A percentile compares a stretch with the other conserved stretches of the same genome.
Evolutionary conservation across 352 stramenopile genomes (phyloP).

Genomic region (Phytophthora parvispora): DNA sequence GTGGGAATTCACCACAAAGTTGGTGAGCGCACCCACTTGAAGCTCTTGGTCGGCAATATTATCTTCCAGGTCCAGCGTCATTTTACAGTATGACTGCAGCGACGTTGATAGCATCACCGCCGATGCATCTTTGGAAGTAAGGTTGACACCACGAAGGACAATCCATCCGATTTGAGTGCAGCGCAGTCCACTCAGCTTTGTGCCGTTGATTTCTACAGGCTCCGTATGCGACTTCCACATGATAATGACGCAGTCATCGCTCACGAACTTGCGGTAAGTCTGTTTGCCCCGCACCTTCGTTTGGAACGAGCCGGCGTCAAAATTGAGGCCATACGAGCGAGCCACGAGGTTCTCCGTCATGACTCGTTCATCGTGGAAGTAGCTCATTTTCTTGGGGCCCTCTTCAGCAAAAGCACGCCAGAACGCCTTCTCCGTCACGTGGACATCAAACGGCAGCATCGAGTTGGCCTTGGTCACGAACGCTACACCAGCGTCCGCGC

Average conservation of each 20-base stretch:
- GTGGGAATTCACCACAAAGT: conserved; percentile 57
- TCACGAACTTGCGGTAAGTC: conserved; percentile 53
- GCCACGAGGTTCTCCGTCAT: conserved; percentile 43
- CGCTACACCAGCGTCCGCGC: conserved; percentile 27
- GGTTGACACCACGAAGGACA: conserved; percentile 24
- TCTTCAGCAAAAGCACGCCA: conserved; percentile 49
- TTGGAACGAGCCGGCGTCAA: conserved; percentile 30
- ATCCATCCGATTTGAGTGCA: conserved; percentile 47
- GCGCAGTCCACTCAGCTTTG: conserved; percentile 40
- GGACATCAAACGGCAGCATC: conserved; percentile 45
- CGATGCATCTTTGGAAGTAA: neutral
- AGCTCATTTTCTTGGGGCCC: conserved; percentile 35
- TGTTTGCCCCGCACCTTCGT: conserved; percentile 54
- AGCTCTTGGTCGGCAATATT: conserved; percentile 58
- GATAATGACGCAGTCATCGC: conserved; percentile 43
- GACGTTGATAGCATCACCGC: conserved; percentile 36
- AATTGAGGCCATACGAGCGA: conserved; percentile 37
- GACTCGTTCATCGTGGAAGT: conserved; percentile 41
- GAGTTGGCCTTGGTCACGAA: conserved; percentile 46
- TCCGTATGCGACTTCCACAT: conserved; percentile 61
- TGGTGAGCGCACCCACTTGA: conserved; percentile 48
- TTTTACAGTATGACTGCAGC: conserved; percentile 65
- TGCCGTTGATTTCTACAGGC: conserved; percentile 48
- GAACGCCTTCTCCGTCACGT: conserved; percentile 35
- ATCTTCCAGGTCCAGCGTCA: conserved; percentile 55